Conservation (phyloP, 371 early-diverging fungal genomes). For the Dichotomocladium elegans region DNA sequence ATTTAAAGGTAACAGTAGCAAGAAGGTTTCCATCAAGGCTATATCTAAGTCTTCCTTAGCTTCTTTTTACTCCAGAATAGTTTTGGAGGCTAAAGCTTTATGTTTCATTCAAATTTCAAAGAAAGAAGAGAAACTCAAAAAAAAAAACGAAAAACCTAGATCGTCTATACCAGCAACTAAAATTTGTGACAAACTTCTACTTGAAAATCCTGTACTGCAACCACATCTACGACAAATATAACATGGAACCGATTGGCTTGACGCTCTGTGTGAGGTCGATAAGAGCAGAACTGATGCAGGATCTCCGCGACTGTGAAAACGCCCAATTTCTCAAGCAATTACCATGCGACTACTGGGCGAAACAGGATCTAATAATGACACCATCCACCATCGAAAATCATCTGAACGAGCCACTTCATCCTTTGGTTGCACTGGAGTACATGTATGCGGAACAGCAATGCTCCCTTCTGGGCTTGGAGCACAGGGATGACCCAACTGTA, state of each 20-base stretch:
- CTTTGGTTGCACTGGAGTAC: slow-evolving; percentile 4
- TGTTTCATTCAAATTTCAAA: too few species aligned
- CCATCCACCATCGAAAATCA: not conserved
- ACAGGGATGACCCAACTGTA: slow-evolving; percentile 8
- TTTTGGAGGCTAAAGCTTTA: too few species aligned
- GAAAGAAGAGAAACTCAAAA: too few species aligned
- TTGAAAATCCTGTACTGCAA: too few species aligned
- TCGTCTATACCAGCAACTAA: too few species aligned
- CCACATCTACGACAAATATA: not conserved
- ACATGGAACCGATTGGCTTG: slow-evolving; percentile 1
- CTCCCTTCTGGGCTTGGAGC: not conserved
- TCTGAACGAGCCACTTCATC: not conserved
- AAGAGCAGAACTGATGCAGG: not conserved
- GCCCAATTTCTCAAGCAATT: not conserved
- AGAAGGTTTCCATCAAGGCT: too few species aligned
- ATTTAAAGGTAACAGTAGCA: too few species aligned
- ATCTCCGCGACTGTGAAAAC: not conserved
- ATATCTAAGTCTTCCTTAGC: too few species aligned
- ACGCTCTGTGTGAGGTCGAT: not conserved
- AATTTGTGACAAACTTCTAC: too few species aligned
- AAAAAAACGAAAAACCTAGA: too few species aligned
- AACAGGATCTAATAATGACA: not conserved
- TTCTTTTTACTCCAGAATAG: too few species aligned
- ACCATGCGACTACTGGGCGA: not conserved
- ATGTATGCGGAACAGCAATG: slow-evolving; percentile 1